Base-by-base conservation (phyloP, 805 yeast genomes). In the Zygotorulaspora sp. region DNA sequence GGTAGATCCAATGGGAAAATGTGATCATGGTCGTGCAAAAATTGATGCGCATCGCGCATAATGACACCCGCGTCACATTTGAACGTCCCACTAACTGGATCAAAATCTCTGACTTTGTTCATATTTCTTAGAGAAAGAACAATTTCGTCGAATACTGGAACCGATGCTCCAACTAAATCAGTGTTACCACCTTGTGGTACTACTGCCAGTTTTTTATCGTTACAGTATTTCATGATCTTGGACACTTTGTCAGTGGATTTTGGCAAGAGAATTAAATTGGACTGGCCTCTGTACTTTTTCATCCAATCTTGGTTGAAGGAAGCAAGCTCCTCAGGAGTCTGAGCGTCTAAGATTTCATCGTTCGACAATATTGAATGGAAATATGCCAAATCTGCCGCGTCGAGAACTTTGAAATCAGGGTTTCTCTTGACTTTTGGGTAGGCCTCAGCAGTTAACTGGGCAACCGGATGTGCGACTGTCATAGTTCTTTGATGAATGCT, bases 161-260 rank as follows among this genome's bases (percentile, higher is more conserved):
- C 75, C 5, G 90, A 80, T 3, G 95, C 96, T 43, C 95, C 95
- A 24, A 86, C 96, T 32, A 86, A 71, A 17, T 95, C 94, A 2
- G 95, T 87, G 63, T 87, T 86, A 47, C 96, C 96, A 55, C 95
- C 95, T 62, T 87, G 95, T 9, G 96, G 96, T 6, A 84, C 94
- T 34, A 86, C 78, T 1, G 95, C 94, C 28, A 86, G 62, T 41
- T 71, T 73, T 30, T 75, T 59, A 17, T 78, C 83, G 52, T 81
- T 80, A 66, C 94, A 83, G 60, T 83, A 78, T 57, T 75, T 75
- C 55, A 87, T 55, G 45, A 87, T 82, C 51, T 74, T 56, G 4
- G 85, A 70, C 18, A 87, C 82, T 61, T 87, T 87, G 42, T 79
- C 76, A 3, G 84, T 74, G 9, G 83, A 74, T 49, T 76, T 80